Evolutionary conservation across 2,329 filamentous ascomycete species (phyloP).

Genomic region (Hypoxylon sp.): DNA sequence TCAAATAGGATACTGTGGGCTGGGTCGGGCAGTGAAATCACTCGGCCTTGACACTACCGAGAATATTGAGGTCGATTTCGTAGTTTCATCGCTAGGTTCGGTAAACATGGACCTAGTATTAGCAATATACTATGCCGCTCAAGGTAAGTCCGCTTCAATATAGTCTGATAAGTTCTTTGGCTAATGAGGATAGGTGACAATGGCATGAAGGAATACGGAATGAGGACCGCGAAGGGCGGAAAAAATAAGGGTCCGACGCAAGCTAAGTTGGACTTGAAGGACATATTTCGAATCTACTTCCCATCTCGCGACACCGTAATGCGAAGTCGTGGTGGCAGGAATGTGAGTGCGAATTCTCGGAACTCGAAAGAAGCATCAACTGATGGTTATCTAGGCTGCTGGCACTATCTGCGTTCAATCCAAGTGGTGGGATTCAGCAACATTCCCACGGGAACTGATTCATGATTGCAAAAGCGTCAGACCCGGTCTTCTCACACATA

Average conservation of each 20-base stretch:
- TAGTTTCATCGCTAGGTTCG: constrained; percentile 85
- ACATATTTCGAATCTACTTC: constrained; percentile 81
- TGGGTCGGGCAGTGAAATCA: constrained; percentile 74
- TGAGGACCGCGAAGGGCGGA: constrained; percentile 53
- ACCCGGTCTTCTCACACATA: constrained; percentile 84
- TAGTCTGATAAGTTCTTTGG: constrained; percentile 5
- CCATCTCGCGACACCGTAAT: constrained; percentile 79
- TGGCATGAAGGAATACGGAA: constrained; percentile 61
- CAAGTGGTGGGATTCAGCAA: constrained; percentile 76
- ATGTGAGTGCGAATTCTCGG: constrained; percentile 58
- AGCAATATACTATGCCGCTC: constrained; percentile 67
- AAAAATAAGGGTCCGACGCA: constrained; percentile 50
- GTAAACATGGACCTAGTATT: constrained; percentile 76
- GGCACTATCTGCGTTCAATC: constrained; percentile 86
- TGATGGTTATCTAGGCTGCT: constrained; percentile 64
- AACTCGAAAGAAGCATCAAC: constrained; percentile 14
- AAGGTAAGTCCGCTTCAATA: constrained; percentile 58
- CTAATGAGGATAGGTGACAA: constrained; percentile 54
- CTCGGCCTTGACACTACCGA: constrained; percentile 71
- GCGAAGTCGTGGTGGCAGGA: constrained; percentile 72
- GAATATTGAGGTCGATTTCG: constrained; percentile 77
- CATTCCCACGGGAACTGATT: constrained; percentile 79
- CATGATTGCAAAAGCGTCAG: constrained; percentile 81
- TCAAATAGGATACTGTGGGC: constrained; percentile 75
- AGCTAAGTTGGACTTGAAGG: constrained; percentile 50